These are phyloP conservation scores for Pseudocercospora ulei DNA, from an alignment of 2,329 filamentous ascomycete genomes.

Conservation along the genomic window DNA sequence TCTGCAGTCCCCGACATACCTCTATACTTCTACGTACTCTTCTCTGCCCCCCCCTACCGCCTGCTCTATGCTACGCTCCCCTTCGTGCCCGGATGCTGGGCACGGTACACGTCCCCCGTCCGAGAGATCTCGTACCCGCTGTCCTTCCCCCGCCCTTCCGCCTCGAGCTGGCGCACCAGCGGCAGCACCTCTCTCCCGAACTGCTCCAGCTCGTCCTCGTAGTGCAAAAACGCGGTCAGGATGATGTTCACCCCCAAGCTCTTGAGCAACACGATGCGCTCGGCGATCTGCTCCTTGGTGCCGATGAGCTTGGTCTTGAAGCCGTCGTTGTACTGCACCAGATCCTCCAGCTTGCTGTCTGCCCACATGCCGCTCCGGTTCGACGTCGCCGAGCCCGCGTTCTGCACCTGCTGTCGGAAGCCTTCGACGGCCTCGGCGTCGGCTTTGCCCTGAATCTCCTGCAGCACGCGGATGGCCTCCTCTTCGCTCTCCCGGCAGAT, in stretches of 20 bases:
- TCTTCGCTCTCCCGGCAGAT: conserved; percentile 45
- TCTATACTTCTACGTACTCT: too few relatives aligned
- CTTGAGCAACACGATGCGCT: conserved; percentile 44
- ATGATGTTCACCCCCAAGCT: conserved; percentile 40
- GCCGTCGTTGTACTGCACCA: conserved; percentile 49
- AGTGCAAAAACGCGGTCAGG: conserved; percentile 45
- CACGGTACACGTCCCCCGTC: conserved; percentile 43
- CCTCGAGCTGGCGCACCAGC: conserved; percentile 43
- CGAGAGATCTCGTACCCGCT: conserved; percentile 40
- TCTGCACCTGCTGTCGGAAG: conserved; percentile 44
- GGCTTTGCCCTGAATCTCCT: conserved; percentile 48
- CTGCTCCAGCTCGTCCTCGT: conserved; percentile 45
- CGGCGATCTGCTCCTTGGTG: conserved; percentile 45
- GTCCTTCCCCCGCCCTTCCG: conserved; percentile 42
- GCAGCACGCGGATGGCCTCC: conserved; percentile 43
- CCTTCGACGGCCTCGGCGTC: conserved; percentile 44
- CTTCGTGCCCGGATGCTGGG: conserved; percentile 23
- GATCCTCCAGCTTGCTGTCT: conserved; percentile 44
- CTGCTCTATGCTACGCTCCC: too few relatives aligned
- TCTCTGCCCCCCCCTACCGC: too few relatives aligned
- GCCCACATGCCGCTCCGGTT: conserved; percentile 49
- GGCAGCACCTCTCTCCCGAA: conserved; percentile 44
- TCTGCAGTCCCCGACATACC: too few relatives aligned
- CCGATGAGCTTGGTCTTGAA: conserved; percentile 49
- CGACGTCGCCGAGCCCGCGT: conserved; percentile 42